Evolutionary conservation across 2,329 filamentous ascomycete genomes (phyloP), one percentile per base, ranked within the genome.

Genomic region (Sordariomycetes sp.): DNA sequence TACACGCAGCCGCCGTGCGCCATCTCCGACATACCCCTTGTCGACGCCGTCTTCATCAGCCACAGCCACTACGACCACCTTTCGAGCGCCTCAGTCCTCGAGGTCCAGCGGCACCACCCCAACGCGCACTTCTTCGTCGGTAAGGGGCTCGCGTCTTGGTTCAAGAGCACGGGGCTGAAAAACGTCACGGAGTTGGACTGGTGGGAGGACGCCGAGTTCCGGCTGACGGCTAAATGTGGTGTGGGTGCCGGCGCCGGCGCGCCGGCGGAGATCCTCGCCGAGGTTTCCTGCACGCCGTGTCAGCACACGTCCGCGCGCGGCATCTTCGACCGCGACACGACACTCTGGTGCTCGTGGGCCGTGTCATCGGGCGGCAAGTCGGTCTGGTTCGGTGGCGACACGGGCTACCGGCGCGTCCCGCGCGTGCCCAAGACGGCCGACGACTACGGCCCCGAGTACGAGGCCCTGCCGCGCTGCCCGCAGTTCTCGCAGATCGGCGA

Each of bases 51-150:
- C 10, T 74, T 94, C 57, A 95, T 96, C 63, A 89, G 85, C 20
- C 91, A 96, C 71, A 90, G 85, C 64, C 92, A 96, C 72, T 96
- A 96, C 69, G 92, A 96, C 70, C 92, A 96, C 67, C 75, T 97
- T 13, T 92, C 87, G 1, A 83, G 90, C 64, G 79, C 83, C 0
- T 90, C 87, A 0, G 80, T 95, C 24, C 76, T 80, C 60, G 81
- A 89, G 63, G 79, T 96, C 56, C 77, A 83, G 57, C 77, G 82
- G 62, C 75, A 79, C 56, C 84, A 94, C 65, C 90, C 90, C 0
- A 78, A 87, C 15, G 90, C 82, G 48, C 89, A 95, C 62, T 96
- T 94, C 72, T 94, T 96, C 61, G 90, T 90, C 24, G 89, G 90
- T 0, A 71, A 96, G 3, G 90, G 90, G 2, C 82, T 95, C 58